Base-by-base conservation (phyloP, 2,329 filamentous ascomycete genomes). In the Graphiopsis chlorocephala region DNA sequence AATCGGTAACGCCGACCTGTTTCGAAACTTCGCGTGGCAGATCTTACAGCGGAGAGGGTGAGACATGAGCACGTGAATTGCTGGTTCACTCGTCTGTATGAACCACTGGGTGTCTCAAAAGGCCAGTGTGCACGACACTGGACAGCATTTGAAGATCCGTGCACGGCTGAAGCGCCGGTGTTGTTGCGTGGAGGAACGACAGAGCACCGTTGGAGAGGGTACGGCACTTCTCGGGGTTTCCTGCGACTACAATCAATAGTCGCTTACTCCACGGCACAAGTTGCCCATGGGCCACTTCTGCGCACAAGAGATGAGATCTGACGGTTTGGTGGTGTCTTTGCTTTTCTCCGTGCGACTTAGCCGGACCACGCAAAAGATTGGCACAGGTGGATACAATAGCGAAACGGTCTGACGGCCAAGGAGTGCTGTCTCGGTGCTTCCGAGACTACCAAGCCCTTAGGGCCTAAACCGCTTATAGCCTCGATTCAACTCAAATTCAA, bases 221-320 rank as follows among this genome's bases (percentile, higher is more conserved):
- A 33, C 55, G 55, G 55, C 55, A 45, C 55, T 28, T 17, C 17
- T 58, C 35, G 55, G 55, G 28, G 31, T 2, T 15, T 33, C 7
- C 14, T 38, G 53, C 53, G 29, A 52, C 26, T 52, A 28, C 47
- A 52, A 28, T 15, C 14, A 52, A 52, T 52, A 52, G 23, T 52
- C 38, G 23, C 38, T 17, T 45, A 50, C 50, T 53, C 50, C 50
- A 53, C 50, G 10, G 50, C 50, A 31, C 50, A 28, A 33, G 7
- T 56, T 60, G 57, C 57, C 57, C 57, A 60, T 60, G 38, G 57
- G 57, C 57, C 57, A 60, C 42, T 60, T 48, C 38, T 60, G 38
- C 57, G 17, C 25, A 26, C 25, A 31, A 60, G 42, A 48, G 25
- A 47, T 20, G 47, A 50, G 26, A 53, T 53, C 50, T 53, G 28